Evolutionary conservation across 768 basidiomycete genomes (phyloP).

Genomic region (Hemileccinum impolitum): DNA sequence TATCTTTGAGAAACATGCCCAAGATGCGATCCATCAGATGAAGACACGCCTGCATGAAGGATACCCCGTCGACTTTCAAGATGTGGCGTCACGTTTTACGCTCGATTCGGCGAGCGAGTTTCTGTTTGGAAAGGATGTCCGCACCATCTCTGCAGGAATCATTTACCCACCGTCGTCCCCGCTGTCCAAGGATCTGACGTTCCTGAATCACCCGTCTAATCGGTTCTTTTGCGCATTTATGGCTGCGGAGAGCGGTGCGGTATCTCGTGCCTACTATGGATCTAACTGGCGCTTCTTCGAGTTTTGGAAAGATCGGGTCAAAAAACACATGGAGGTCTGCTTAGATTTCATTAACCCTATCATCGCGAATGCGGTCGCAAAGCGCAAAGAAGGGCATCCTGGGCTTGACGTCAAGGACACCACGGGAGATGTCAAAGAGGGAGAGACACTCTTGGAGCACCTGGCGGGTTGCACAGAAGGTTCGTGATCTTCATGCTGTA

Average conservation of each 20-base stretch:
- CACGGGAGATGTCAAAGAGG: too few species aligned
- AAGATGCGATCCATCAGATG: conserved; percentile 32
- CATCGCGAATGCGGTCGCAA: too few species aligned
- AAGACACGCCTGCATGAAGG: conserved; percentile 34
- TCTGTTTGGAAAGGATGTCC: conserved; percentile 45
- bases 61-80: conserved; percentile 43
- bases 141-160: conserved; percentile 38
- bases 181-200: conserved; percentile 19
- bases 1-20: conserved; percentile 37
- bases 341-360: too few species aligned
- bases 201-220: conserved; percentile 31
- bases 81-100: conserved; percentile 44
- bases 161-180: conserved; percentile 27
- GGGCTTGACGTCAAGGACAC: too few species aligned
- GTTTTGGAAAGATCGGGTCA: too few species aligned
- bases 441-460: too few species aligned
- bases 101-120: conserved; percentile 59
- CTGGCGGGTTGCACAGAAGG: too few species aligned
- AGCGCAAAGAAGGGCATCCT: too few species aligned
- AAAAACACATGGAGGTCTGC: too few species aligned
- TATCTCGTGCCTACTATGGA: conserved; percentile 39
- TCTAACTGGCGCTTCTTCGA: conserved; percentile 39
- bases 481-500: too few species aligned
- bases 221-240: conserved; percentile 39
- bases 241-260: conserved; percentile 23